Evolutionary conservation across 768 basidiomycete species (phyloP).

Genomic region (Phaeolepiota aurea): DNA sequence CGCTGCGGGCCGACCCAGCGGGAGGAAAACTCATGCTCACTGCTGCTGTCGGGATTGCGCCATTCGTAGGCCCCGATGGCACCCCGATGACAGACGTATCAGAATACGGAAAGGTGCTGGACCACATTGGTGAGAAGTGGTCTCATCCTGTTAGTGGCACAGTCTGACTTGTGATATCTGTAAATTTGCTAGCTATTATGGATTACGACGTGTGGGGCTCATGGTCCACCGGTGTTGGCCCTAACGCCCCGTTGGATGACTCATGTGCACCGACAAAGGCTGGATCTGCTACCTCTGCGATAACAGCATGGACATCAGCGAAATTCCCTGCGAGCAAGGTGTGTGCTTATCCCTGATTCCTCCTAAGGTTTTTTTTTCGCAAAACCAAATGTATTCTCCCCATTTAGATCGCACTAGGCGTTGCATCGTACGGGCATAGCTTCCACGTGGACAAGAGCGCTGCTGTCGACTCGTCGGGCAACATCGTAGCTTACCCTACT

Average conservation of each 20-base stretch:
- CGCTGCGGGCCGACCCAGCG: constrained; percentile 49
- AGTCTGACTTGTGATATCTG: background rate
- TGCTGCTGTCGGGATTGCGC: constrained; percentile 32
- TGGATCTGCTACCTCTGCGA: constrained; percentile 67
- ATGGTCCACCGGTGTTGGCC: constrained; percentile 55
- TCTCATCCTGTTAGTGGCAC: background rate
- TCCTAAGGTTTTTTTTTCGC: background rate
- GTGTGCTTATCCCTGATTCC: background rate
- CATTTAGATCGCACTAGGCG: constrained; percentile 50
- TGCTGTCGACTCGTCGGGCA: constrained; percentile 26
- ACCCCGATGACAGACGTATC: constrained; percentile 61
- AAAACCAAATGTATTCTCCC: too few relatives aligned
- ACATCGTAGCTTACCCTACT: constrained; percentile 36
- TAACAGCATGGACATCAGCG: constrained; percentile 67
- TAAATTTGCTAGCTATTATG: constrained; percentile 39
- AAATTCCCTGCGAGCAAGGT: constrained; percentile 58
- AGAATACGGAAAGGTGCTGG: constrained; percentile 58
- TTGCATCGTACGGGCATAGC: constrained; percentile 69
- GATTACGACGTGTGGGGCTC: constrained; percentile 50
- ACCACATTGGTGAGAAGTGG: constrained; percentile 28
- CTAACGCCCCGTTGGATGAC: constrained; percentile 80
- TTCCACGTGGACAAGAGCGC: constrained; percentile 37
- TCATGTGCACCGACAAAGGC: constrained; percentile 57
- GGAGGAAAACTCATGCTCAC: constrained; percentile 48
- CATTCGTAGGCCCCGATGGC: constrained; percentile 42